Evolutionary conservation across 2,329 filamentous ascomycete genomes (phyloP).

Genomic region (Pseudopithomyces maydicus): DNA sequence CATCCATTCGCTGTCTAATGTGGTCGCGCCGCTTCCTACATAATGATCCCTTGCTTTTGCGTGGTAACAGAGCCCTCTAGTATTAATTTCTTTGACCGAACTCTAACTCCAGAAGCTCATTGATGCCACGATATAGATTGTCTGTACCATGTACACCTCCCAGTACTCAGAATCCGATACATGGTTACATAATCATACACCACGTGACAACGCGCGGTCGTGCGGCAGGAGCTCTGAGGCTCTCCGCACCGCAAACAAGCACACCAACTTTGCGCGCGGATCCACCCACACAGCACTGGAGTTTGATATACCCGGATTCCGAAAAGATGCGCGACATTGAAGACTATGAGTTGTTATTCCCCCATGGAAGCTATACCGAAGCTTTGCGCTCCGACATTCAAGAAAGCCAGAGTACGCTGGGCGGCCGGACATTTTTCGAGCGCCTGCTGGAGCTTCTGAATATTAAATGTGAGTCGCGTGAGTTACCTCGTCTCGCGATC

Average conservation of each 20-base stretch:
- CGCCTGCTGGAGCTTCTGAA: constrained; percentile 73
- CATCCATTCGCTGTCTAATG: no score
- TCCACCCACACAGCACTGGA: background rate
- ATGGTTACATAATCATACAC: constrained; percentile 4
- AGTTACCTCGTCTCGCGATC: background rate
- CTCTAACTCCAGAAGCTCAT: no score
- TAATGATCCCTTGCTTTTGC: no score
- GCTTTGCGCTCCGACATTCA: constrained; percentile 62
- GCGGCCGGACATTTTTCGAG: constrained; percentile 78
- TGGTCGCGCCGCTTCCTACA: no score
- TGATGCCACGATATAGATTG: no score
- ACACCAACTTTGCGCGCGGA: background rate
- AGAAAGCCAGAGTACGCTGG: constrained; percentile 68
- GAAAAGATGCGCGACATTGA: constrained; percentile 66
- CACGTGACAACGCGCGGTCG: constrained; percentile 8
- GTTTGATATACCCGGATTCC: background rate
- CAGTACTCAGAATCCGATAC: background rate
- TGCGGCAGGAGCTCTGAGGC: background rate
- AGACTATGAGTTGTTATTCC: constrained; percentile 72
- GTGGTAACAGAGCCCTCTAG: no score
- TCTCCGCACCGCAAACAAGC: background rate
- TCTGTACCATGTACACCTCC: no score
- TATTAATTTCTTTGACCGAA: no score
- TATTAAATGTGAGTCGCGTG: constrained; percentile 64
- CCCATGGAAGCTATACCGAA: constrained; percentile 29